Evolutionary conservation across 768 basidiomycete species (phyloP).

Genomic region (Nidularia pulvinata): DNA sequence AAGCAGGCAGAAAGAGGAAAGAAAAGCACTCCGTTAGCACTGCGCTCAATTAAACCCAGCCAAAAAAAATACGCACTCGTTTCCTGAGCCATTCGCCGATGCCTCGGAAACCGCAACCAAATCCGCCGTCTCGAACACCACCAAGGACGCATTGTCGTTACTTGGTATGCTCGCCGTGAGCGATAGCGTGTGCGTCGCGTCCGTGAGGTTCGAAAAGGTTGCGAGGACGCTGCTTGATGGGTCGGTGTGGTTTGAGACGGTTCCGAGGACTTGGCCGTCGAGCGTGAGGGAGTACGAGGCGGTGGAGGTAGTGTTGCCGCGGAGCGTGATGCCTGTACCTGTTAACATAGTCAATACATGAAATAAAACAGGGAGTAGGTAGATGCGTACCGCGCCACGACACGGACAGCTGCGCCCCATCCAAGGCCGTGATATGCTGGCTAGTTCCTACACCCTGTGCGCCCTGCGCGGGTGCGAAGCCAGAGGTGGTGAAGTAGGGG

Average conservation of each 20-base stretch:
- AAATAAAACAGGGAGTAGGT: background rate
- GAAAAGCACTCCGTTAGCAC: too few relatives aligned
- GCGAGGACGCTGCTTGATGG: constrained; percentile 42
- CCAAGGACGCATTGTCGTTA: constrained; percentile 26
- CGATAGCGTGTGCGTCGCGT: constrained; percentile 52
- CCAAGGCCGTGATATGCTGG: constrained; percentile 58
- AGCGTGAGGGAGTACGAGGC: constrained; percentile 48
- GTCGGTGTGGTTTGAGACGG: constrained; percentile 17
- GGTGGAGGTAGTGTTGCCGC: constrained; percentile 42
- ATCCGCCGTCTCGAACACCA: constrained; percentile 60
- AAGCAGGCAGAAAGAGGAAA: too few relatives aligned
- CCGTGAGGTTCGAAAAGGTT: constrained; percentile 40
- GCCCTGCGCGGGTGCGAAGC: constrained; percentile 39
- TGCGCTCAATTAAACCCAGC: too few relatives aligned
- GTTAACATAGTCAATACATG: background rate
- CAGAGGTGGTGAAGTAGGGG: constrained; percentile 53
- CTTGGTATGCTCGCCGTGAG: constrained; percentile 43
- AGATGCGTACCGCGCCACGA: constrained; percentile 58
- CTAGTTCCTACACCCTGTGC: constrained; percentile 54
- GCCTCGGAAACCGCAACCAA: constrained; percentile 24
- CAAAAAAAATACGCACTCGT: too few relatives aligned
- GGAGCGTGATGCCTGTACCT: constrained; percentile 68
- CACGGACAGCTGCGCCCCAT: constrained; percentile 57
- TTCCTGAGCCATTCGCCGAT: too few relatives aligned
- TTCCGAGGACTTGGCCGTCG: constrained; percentile 36